These are phyloP conservation scores for Maudiozyma pseudohumilis DNA, from an alignment of 805 yeast species.

Conservation along the genomic window DNA sequence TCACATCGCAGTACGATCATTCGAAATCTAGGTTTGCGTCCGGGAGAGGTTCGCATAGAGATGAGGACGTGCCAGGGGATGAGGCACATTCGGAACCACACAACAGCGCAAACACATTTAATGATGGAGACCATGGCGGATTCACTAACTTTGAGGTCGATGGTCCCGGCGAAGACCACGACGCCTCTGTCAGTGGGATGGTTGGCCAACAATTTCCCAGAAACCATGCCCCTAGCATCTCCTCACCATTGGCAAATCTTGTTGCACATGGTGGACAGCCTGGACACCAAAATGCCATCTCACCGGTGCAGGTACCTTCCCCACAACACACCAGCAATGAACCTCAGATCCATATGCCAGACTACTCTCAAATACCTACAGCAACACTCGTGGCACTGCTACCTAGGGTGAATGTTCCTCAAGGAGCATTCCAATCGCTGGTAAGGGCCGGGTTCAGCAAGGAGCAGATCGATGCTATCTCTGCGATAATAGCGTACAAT, in stretches of 20 bases:
- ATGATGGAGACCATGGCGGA: slow-evolving; percentile 6
- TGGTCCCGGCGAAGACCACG: too few species aligned
- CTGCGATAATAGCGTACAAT: slow-evolving; percentile 66
- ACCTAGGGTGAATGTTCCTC: slow-evolving; percentile 62
- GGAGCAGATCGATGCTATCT: slow-evolving; percentile 63
- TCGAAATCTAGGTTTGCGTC: slow-evolving; percentile 25
- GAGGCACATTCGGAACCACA: slow-evolving; percentile 2
- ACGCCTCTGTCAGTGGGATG: too few species aligned
- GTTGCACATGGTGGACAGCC: slow-evolving; percentile 3
- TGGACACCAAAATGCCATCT: not conserved
- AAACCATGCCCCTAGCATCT: slow-evolving; percentile 4
- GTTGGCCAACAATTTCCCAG: slow-evolving; percentile 3
- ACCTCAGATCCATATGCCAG: slow-evolving; percentile 21
- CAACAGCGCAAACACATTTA: not conserved
- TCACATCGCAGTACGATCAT: slow-evolving; percentile 27
- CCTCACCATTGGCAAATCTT: slow-evolving; percentile 11
- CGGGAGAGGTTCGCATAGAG: slow-evolving; percentile 4
- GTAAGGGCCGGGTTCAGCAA: slow-evolving; percentile 56
- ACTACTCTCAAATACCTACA: slow-evolving; percentile 25
- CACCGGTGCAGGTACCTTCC: not conserved
- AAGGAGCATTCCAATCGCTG: slow-evolving; percentile 57
- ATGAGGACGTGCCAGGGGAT: not conserved
- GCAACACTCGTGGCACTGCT: slow-evolving; percentile 33
- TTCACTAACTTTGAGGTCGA: slow-evolving; percentile 12
- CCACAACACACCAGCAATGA: not conserved